Evolutionary conservation across 257 asterid species (phyloP).

Genomic region (Paulownia fortunei): DNA sequence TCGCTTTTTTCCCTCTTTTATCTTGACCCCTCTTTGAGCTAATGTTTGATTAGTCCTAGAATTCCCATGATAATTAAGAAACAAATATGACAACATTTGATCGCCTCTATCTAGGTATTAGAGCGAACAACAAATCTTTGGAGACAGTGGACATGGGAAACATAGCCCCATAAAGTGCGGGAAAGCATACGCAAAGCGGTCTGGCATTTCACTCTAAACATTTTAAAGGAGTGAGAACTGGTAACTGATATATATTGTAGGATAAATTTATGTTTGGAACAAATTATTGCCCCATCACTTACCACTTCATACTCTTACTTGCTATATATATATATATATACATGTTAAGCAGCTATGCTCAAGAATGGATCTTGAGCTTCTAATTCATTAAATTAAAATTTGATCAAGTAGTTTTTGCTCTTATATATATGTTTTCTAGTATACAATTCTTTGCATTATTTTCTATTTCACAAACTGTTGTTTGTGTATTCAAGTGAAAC

Average conservation of each 20-base stretch:
- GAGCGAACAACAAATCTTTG: constrained; percentile 36
- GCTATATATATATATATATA: no score
- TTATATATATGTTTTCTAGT: not conserved
- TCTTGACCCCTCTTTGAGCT: not conserved
- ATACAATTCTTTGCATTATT: not conserved
- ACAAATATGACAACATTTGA: constrained; percentile 31
- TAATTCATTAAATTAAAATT: not conserved
- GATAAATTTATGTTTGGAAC: not conserved
- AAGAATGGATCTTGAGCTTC: not conserved
- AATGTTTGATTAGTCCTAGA: constrained; percentile 40
- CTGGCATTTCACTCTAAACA: no score
- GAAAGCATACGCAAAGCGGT: constrained; percentile 52
- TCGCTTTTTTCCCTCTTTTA: no score
- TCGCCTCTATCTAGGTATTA: constrained; percentile 32
- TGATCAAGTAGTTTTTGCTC: not conserved
- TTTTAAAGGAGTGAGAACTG: no score
- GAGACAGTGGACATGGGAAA: constrained; percentile 71
- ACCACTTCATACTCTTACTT: not conserved
- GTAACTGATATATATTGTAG: no score
- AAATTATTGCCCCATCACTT: not conserved
- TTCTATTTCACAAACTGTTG: not conserved
- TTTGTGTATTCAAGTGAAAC: no score
- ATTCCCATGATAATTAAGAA: constrained; percentile 7
- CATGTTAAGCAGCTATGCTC: not conserved
- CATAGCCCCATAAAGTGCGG: constrained; percentile 88